Percentiles rank a stretch among this genome's conserved stretches.
Evolutionary conservation across 768 basidiomycete species (phyloP).

Genomic region (Hygrocybe coccinea): DNA sequence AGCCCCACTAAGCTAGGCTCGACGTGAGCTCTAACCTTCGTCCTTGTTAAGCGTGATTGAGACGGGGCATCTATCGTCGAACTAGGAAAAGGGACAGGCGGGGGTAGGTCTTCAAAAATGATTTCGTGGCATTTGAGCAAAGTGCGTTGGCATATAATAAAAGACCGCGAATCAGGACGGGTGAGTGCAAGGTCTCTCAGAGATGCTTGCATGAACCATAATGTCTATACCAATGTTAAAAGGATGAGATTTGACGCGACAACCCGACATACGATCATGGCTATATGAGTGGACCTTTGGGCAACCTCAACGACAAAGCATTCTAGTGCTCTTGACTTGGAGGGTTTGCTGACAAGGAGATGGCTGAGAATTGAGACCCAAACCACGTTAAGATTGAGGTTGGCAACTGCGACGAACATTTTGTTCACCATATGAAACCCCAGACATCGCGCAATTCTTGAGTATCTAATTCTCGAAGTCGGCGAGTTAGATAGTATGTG

Average conservation of each 20-base stretch:
- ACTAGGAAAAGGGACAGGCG: constrained; percentile 64
- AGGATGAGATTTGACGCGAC: constrained; percentile 3
- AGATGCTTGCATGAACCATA: constrained; percentile 99
- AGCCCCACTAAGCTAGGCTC: constrained; percentile 82
- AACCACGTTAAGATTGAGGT: constrained; percentile 14
- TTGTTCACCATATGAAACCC: constrained; percentile 78
- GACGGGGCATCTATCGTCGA: constrained; percentile 48
- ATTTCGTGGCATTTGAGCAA: constrained; percentile 92
- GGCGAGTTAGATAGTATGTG: constrained; percentile 80
- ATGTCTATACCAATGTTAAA: constrained; percentile 50
- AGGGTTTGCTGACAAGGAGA: constrained; percentile 87
- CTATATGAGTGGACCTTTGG: constrained; percentile 89
- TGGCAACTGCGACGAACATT: constrained; percentile 10
- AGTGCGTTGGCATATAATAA: constrained; percentile 87
- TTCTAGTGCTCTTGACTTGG: constrained; percentile 88
- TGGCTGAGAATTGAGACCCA: constrained; percentile 52
- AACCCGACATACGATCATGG: constrained; percentile 75
- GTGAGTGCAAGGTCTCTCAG: constrained; percentile 68
- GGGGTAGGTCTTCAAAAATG: constrained; percentile 84
- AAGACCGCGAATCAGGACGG: constrained; percentile 66
- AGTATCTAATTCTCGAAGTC: constrained; percentile 62
- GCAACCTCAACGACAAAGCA: constrained; percentile 87
- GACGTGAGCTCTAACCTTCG: constrained; percentile 67
- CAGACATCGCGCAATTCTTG: constrained; percentile 78
- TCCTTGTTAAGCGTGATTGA: constrained; percentile 45